phyloP scores from a whole-genome alignment of 768 basidiomycete species.

The Pisolithus tinctorius region DNA sequence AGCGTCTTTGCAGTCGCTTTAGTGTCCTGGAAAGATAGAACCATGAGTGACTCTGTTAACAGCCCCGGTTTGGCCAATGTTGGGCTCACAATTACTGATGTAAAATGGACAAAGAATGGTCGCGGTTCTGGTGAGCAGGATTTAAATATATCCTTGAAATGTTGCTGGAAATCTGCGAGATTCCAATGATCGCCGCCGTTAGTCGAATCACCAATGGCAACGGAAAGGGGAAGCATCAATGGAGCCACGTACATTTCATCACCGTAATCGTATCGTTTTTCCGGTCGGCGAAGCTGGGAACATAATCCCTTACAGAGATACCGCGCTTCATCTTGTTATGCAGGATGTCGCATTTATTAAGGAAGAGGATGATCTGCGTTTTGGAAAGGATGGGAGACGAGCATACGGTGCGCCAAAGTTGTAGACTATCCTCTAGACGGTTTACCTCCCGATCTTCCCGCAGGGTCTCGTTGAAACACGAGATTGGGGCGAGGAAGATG shows the following conservation, averaged over 20 bases:
- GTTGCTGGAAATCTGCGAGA: constrained; percentile 63
- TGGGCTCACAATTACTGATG: constrained; percentile 65
- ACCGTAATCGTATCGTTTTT: constrained; percentile 65
- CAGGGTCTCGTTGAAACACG: constrained; percentile 75
- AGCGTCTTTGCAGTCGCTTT: constrained; percentile 67
- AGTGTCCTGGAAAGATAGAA: constrained; percentile 48
- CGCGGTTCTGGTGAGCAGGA: constrained; percentile 57
- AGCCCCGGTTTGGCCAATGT: neutral
- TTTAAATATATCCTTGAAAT: constrained; percentile 70
- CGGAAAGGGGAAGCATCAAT: constrained; percentile 5
- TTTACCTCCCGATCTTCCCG: constrained; percentile 67
- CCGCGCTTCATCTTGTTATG: constrained; percentile 68
- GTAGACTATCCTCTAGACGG: constrained; percentile 69
- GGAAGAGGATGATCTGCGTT: constrained; percentile 47
- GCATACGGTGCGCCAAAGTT: constrained; percentile 72
- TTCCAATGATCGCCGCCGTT: neutral
- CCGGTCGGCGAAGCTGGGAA: constrained; percentile 69
- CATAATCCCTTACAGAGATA: constrained; percentile 55
- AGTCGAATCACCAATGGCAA: neutral
- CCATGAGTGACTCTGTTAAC: too few species aligned
- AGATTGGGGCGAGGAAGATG: constrained; percentile 71
- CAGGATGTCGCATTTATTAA: constrained; percentile 69
- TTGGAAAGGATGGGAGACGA: constrained; percentile 55
- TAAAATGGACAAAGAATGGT: constrained; percentile 66
- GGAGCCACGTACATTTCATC: constrained; percentile 50